phyloP scores from a whole-genome alignment of 441 rosid genomes.

The Gossypium laxum region DNA sequence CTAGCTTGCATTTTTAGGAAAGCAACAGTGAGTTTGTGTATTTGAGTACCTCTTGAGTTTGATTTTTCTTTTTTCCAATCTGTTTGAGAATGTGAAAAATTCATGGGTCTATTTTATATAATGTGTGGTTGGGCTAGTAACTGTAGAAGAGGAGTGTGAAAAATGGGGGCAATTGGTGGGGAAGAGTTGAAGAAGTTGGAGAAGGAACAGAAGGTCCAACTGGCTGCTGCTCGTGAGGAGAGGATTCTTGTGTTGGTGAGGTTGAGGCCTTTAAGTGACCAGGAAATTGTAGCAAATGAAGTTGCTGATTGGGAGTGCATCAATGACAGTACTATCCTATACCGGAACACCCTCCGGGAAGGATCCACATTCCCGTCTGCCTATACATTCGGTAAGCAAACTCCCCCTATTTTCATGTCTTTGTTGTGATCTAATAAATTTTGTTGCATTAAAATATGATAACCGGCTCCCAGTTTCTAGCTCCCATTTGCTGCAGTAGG shows the following conservation, averaged over 20 bases:
- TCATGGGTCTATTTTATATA: conserved; percentile 22
- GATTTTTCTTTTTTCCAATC: conserved; percentile 1
- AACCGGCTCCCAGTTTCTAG: not conserved
- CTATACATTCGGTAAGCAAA: conserved; percentile 66
- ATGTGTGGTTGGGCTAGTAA: conserved; percentile 17
- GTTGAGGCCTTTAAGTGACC: conserved; percentile 82
- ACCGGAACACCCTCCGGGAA: conserved; percentile 76
- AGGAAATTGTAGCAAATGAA: conserved; percentile 65
- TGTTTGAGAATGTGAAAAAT: conserved; percentile 11
- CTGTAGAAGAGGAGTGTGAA: conserved; percentile 22
- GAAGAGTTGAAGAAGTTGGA: conserved; percentile 61
- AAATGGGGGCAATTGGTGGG: conserved; percentile 63
- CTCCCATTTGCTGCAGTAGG: not conserved
- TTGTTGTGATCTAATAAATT: not conserved
- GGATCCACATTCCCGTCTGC: conserved; percentile 86
- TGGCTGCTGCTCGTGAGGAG: conserved; percentile 46
- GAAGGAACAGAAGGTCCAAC: conserved; percentile 57
- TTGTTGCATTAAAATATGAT: not conserved
- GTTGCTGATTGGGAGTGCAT: conserved; percentile 92
- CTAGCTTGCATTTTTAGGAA: conserved; percentile 25
- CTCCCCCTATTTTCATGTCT: not conserved
- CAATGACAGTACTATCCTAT: conserved; percentile 64
- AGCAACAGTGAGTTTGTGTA: conserved; percentile 23
- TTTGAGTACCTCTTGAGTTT: conserved; percentile 13
- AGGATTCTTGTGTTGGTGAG: conserved; percentile 83